Conservation (phyloP, 2,329 filamentous ascomycete species). For the Neofusicoccum ribis region DNA sequence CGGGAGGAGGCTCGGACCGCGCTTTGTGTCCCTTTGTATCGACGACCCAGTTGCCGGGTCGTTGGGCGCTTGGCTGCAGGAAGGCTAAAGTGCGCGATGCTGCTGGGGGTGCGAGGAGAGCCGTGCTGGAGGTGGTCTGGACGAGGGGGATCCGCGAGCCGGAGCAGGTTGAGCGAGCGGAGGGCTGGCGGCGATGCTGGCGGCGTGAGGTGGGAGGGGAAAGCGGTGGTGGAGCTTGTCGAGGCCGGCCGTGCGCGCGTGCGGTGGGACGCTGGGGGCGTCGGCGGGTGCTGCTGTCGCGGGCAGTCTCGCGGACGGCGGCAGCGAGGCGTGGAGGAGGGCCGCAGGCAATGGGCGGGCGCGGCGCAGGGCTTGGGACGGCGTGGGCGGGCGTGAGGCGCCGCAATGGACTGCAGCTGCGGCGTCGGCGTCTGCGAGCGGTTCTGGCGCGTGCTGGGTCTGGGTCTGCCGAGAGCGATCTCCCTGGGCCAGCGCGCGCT, state of each 20-base stretch:
- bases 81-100: background rate
- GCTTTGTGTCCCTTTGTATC: slow-evolving; percentile 10
- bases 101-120: slow-evolving; percentile 11
- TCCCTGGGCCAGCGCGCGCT: background rate
- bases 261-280: background rate
- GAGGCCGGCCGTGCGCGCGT: slow-evolving; percentile 5
- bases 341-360: background rate
- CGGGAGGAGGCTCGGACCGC: slow-evolving; percentile 13
- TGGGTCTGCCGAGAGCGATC: slow-evolving; percentile 12
- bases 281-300: background rate
- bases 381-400: background rate
- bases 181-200: background rate
- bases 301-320: background rate
- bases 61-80: slow-evolving; percentile 19
- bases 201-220: background rate
- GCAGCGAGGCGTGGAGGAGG: background rate
- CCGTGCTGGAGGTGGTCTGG: background rate
- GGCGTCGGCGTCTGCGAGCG: background rate
- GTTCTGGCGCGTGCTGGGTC: slow-evolving; percentile 11
- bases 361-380: background rate
- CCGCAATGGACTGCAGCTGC: background rate
- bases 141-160: slow-evolving; percentile 1
- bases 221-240: slow-evolving; percentile 7
- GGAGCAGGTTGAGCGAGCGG: background rate
- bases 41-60: slow-evolving; percentile 5